These are phyloP conservation scores for Przewalskia tangutica DNA, from an alignment of 257 asterid genomes.

Conservation along the genomic window DNA sequence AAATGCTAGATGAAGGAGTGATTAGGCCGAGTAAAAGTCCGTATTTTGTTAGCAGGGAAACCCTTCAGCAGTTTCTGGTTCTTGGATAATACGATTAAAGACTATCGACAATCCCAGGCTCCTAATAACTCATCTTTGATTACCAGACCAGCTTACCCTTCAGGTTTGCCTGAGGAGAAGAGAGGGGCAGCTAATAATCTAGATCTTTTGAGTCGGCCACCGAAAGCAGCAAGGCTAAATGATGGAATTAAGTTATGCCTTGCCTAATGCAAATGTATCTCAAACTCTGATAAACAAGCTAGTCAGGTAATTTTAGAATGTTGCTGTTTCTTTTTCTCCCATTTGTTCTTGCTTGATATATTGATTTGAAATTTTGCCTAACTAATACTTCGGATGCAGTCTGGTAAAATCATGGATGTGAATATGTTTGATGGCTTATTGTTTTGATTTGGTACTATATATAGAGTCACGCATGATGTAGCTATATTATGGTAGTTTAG, in stretches of 20 bases:
- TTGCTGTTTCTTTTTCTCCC: background rate
- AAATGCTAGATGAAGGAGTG: too few relatives aligned
- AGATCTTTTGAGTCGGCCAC: constrained; percentile 36
- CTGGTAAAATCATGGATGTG: background rate
- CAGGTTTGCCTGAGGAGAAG: constrained; percentile 21
- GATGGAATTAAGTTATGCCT: constrained; percentile 42
- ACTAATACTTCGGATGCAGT: background rate
- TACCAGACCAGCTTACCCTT: constrained; percentile 11
- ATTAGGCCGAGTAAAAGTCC: too few relatives aligned
- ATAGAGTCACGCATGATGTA: background rate
- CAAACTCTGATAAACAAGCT: constrained; percentile 38
- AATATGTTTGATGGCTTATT: background rate
- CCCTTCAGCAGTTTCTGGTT: constrained; percentile 29
- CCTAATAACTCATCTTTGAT: constrained; percentile 4
- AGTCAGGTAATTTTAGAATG: constrained; percentile 40
- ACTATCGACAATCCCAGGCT: constrained; percentile 16
- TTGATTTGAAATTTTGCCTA: background rate
- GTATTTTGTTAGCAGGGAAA: constrained; percentile 29
- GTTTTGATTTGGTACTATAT: background rate
- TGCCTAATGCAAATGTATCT: constrained; percentile 21
- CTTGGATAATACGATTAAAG: constrained; percentile 30
- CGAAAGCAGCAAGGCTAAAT: constrained; percentile 43
- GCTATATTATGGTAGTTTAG: background rate
- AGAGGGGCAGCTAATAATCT: constrained; percentile 15
- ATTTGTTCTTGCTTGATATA: background rate